Conservation (phyloP, 164 flowering plant genomes). For the Taxillus chinensis region DNA sequence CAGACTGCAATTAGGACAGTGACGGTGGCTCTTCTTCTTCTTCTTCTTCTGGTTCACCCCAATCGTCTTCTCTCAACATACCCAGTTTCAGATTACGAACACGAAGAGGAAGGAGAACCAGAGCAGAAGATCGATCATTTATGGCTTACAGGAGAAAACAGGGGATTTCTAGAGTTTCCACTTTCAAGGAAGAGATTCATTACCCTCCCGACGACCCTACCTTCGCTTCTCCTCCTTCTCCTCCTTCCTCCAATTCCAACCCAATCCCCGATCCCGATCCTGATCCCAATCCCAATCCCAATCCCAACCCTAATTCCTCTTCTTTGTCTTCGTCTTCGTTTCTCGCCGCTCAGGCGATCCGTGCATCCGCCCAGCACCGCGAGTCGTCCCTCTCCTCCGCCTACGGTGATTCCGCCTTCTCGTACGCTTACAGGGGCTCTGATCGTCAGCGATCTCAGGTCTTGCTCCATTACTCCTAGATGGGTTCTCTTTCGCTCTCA, state of each 20-base stretch:
- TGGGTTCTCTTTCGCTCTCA: background rate
- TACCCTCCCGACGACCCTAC: conserved; percentile 5
- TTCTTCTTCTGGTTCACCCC: too few relatives aligned
- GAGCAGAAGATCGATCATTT: background rate
- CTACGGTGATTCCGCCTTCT: conserved; percentile 32
- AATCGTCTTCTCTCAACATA: background rate
- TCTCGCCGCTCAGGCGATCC: conserved; percentile 84
- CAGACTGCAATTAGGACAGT: too few relatives aligned
- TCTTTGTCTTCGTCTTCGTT: conserved; percentile 21
- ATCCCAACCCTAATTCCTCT: too few relatives aligned
- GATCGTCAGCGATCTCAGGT: conserved; percentile 22
- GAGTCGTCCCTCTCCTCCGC: conserved; percentile 56
- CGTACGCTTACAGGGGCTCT: conserved; percentile 11
- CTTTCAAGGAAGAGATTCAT: conserved; percentile 35
- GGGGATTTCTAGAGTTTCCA: conserved; percentile 29
- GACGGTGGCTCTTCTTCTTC: too few relatives aligned
- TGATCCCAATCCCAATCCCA: too few relatives aligned
- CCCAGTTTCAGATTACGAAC: background rate
- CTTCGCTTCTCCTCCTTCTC: conserved; percentile 12
- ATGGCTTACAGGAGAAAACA: conserved; percentile 46
- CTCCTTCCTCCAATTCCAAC: conserved; percentile 10
- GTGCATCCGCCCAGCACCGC: conserved; percentile 65
- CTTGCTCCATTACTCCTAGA: background rate
- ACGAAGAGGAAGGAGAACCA: background rate
- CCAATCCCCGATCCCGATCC: too few relatives aligned